These are phyloP conservation scores for Pseudocercospora cruenta DNA, from an alignment of 2,329 filamentous ascomycete genomes.

Conservation along the genomic window DNA sequence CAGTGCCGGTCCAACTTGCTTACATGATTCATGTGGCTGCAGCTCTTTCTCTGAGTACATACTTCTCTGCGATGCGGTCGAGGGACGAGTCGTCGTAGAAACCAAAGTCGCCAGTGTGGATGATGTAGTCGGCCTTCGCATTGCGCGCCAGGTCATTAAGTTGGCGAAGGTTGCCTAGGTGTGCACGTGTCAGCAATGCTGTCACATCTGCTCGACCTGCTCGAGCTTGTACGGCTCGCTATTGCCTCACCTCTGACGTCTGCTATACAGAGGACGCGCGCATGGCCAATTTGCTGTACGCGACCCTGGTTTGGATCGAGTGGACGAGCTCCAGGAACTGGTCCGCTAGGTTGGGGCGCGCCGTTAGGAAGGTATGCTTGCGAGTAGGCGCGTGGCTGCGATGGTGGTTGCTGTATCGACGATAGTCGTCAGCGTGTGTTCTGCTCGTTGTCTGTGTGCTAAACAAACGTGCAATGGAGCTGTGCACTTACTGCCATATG, in stretches of 20 bases:
- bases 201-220: background rate
- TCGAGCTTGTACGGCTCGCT: background rate
- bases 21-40: background rate
- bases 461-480: background rate
- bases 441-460: background rate
- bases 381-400: conserved; percentile 55
- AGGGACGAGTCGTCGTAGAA: conserved; percentile 97
- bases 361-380: conserved; percentile 54
- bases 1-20: conserved; percentile 11
- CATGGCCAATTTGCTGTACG: conserved; percentile 54
- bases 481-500: conserved; percentile 11
- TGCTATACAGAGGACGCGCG: conserved; percentile 55
- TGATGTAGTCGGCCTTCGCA: conserved; percentile 93
- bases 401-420: conserved; percentile 51
- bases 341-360: conserved; percentile 37
- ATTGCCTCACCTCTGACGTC: conserved; percentile 53
- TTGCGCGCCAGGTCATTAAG: conserved; percentile 95
- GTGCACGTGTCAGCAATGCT: conserved; percentile 22
- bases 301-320: conserved; percentile 58
- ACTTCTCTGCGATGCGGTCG: conserved; percentile 98
- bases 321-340: conserved; percentile 46
- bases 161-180: conserved; percentile 85
- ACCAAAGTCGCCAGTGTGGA: conserved; percentile 97
- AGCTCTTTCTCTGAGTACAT: conserved; percentile 43
- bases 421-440: background rate